A percentile compares a stretch with the other conserved stretches of the same genome.
phyloP scores from a whole-genome alignment of 2,329 filamentous ascomycete genomes.

The Trichoderma lentiforme region DNA sequence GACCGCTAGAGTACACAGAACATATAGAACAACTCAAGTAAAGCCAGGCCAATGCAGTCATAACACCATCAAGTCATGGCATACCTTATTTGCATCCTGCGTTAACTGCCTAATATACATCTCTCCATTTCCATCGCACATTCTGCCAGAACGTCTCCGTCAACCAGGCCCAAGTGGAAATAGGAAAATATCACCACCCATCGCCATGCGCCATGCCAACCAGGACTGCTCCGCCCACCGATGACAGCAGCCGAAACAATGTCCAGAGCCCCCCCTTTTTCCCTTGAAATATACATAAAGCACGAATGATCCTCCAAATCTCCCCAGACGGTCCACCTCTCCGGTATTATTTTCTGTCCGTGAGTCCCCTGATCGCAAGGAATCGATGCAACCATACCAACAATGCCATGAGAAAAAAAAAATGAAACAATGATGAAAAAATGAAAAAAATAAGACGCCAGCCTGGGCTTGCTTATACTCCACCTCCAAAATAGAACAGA shows the following conservation, averaged over 20 bases:
- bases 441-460: slow-evolving; percentile 20
- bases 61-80: slow-evolving; percentile 9
- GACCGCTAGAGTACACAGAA: background rate
- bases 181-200: slow-evolving; percentile 16
- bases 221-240: slow-evolving; percentile 21
- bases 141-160: slow-evolving; percentile 8
- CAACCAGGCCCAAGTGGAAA: slow-evolving; percentile 16
- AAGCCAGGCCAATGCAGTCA: background rate
- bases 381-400: slow-evolving; percentile 20
- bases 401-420: slow-evolving; percentile 22
- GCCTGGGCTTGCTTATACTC: slow-evolving; percentile 22
- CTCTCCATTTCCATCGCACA: slow-evolving; percentile 7
- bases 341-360: slow-evolving; percentile 14
- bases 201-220: slow-evolving; percentile 21
- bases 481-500: slow-evolving; percentile 19
- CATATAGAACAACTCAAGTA: background rate
- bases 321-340: slow-evolving; percentile 3
- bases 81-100: slow-evolving; percentile 13
- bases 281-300: slow-evolving; percentile 19
- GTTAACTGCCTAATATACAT: slow-evolving; percentile 20
- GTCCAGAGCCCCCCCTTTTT: slow-evolving; percentile 13
- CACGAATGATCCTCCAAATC: slow-evolving; percentile 4
- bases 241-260: slow-evolving; percentile 18
- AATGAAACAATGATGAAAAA: background rate
- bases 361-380: slow-evolving; percentile 9